Conservation (phyloP, 768 basidiomycete species). For the Tylopilus rubrobrunneus region DNA sequence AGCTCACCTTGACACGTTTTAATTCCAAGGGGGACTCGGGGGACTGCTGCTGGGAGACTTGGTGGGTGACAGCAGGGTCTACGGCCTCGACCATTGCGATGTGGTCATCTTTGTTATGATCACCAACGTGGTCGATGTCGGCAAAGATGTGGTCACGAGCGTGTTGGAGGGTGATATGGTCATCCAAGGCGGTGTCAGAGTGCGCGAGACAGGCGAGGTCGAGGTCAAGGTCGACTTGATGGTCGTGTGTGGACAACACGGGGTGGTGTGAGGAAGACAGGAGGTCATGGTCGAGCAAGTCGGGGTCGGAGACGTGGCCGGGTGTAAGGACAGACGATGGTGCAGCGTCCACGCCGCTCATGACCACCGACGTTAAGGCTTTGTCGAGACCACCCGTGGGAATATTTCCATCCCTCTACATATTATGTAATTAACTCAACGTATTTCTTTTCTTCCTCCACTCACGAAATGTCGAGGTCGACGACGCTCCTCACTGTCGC, state of each 20-base stretch:
- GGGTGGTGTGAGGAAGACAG: slow-evolving; percentile 31
- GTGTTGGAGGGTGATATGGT: slow-evolving; percentile 27
- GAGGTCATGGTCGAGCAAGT: slow-evolving; percentile 33
- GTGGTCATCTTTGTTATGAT: slow-evolving; percentile 30
- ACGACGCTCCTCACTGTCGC: slow-evolving; percentile 40
- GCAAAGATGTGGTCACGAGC: slow-evolving; percentile 31
- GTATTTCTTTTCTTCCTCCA: not conserved
- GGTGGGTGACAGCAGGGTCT: slow-evolving; percentile 38
- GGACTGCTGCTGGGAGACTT: slow-evolving; percentile 53
- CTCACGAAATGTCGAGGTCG: slow-evolving; percentile 28
- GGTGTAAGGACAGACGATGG: slow-evolving; percentile 19
- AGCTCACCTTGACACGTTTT: slow-evolving; percentile 79
- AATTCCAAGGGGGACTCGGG: slow-evolving; percentile 67
- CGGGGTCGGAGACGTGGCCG: slow-evolving; percentile 22
- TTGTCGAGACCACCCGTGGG: not conserved
- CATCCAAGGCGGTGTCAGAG: slow-evolving; percentile 25
- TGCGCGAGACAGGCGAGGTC: slow-evolving; percentile 26
- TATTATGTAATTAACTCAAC: slow-evolving; percentile 22
- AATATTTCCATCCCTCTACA: too few relatives aligned
- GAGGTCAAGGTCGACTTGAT: slow-evolving; percentile 30
- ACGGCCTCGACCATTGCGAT: slow-evolving; percentile 34
- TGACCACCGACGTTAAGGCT: slow-evolving; percentile 28
- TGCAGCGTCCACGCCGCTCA: slow-evolving; percentile 42
- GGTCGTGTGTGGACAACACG: slow-evolving; percentile 27
- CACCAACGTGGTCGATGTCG: slow-evolving; percentile 34